Base-by-base conservation (phyloP, 345 rosid species). In the Rhodamnia argentea region DNA sequence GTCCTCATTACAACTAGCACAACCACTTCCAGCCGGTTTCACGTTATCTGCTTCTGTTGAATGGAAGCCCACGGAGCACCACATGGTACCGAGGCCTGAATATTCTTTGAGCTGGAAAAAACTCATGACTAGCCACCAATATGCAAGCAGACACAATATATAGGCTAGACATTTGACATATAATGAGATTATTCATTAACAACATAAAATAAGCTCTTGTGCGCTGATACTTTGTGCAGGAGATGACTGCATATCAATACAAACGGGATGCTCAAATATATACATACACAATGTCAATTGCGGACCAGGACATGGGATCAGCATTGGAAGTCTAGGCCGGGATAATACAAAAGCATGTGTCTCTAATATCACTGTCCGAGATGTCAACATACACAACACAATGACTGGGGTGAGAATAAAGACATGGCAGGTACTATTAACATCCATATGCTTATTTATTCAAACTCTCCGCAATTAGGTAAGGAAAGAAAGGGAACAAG, bases 271-370 rank as follows among this genome's bases (percentile, higher is more conserved):
- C 93, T 90, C 98, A 81, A 96, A 96, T 86, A 94, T 97, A 86
- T 94, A 93, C 86, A 83, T 97, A 84, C 98, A 93, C 91, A 93
- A 93, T 55, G 94, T 97, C 85, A 94, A 95, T 83, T 97, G 99
- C 87, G 99, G 99, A 75, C 99, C 99, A 24, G 99, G 99, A 32
- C 99, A 97, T 86, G 99, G 99, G 57, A 97, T 97, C 87, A 96
- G 97, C 92, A 97, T 97, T 7, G 99, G 99, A 83, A 92, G 99
- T 81, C 94, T 97, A 78, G 99, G 99, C 86, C 94, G 85, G 88
- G 94, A 92, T 86, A 90, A 92, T 82, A 94, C 93, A 59, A 96
- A 94, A 90, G 98, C 99, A n/a, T 96, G 99, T 86, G 99, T 97
- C 85, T 94, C 99, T 10, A 95, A 96, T 89, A 93, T 97, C 90